These are phyloP conservation scores for Mucor lusitanicus DNA, from an alignment of 371 early-diverging fungal species.

Conservation along the genomic window DNA sequence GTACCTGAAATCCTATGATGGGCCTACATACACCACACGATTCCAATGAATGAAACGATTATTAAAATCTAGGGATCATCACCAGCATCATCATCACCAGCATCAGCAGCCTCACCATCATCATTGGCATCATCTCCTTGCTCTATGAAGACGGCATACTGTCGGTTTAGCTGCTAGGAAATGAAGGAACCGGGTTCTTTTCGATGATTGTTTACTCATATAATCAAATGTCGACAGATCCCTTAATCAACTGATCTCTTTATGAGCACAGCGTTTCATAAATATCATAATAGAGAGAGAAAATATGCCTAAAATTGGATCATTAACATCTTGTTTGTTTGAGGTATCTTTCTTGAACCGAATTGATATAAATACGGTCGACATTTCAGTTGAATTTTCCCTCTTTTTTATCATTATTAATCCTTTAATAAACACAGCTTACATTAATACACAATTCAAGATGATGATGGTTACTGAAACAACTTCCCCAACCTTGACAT, in stretches of 20 bases:
- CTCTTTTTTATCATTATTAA: background rate
- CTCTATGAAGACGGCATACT: background rate
- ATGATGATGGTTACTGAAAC: conserved; percentile 16
- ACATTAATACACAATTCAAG: background rate
- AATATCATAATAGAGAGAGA: conserved; percentile 1
- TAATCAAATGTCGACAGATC: conserved; percentile 15
- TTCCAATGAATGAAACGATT: background rate
- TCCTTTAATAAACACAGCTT: background rate
- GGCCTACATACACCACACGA: background rate
- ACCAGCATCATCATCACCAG: background rate
- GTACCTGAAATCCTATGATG: background rate
- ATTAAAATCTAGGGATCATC: background rate
- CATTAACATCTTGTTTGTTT: conserved; percentile 10
- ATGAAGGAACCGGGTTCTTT: background rate
- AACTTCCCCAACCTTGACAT: conserved; percentile 18
- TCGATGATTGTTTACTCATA: background rate
- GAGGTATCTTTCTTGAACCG: background rate
- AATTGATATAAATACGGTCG: conserved; percentile 6
- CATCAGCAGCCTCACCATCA: background rate
- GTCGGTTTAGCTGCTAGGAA: background rate
- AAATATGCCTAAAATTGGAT: conserved; percentile 19
- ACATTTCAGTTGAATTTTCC: background rate
- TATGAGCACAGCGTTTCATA: conserved; percentile 6
- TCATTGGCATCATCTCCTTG: background rate
- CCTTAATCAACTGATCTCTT: conserved; percentile 4